Base-by-base conservation (phyloP, 176 grass and related monocot species). In the Aegilops bicornis region DNA sequence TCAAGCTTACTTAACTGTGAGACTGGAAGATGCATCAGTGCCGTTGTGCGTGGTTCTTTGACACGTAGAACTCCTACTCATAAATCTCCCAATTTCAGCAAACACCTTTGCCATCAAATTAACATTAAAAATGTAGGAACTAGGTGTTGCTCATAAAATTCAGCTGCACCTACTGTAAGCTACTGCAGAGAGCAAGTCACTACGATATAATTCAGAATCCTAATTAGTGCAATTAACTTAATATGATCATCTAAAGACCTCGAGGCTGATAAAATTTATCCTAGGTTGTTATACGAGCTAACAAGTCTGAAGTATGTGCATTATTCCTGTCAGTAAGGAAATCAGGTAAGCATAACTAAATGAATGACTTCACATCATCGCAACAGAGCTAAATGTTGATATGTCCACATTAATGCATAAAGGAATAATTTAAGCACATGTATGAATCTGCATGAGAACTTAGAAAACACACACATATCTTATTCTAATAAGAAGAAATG, bases 81-180 rank as follows among this genome's bases (percentile, higher is more conserved):
- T 10, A 78, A 89, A 9, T 82, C 72, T 92, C 64, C 82, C 65
- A 82, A 92, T 64, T 88, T 95, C 71, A 74, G 37, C 33, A 66
- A 91, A 35, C 25, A 77, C 90, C 87, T 85, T 90, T 20, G 71
- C 78, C 19, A 89, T 86, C 24, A 85, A 63, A 54, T 88, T 81
- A 4, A 83, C 85, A 43, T 59, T 54, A 1, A 16, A 15, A 5
- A 54, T 54, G 50, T 15, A 16, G 50, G 50, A 54, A 16, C 14
- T 15, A 54, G 1, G 15, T 5, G 15, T 54, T 54, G 50, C 1
- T 54, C 15, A 5, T 54, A 4, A 54, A 54, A 19, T 19, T 16
- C 16, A 54, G 59, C 25, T 87, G 67, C 64, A 30, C 64, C 30
- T 31, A 16, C 27, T 20, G 32, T 4, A 33, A 35, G 66, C 6